Conservation (phyloP, 2,329 filamentous ascomycete genomes). For the Cladosporium sphaerospermum region DNA sequence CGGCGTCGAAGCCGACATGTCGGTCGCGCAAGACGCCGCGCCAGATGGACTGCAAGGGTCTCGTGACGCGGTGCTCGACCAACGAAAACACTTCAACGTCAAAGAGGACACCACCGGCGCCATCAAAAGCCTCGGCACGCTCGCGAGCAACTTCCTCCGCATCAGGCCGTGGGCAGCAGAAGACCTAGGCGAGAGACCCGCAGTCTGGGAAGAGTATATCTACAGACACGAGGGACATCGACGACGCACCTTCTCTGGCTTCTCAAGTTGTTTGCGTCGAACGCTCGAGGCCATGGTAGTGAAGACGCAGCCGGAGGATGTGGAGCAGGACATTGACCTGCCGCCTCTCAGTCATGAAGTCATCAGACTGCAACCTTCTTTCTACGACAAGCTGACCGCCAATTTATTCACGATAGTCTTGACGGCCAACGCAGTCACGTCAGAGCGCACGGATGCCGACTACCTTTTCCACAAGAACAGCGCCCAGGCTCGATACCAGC, state of each 20-base stretch:
- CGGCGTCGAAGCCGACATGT: conserved; percentile 43
- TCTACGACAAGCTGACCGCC: conserved; percentile 74
- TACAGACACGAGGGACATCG: conserved; percentile 44
- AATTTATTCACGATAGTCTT: conserved; percentile 83
- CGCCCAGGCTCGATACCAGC: conserved; percentile 55
- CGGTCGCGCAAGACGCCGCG: not conserved
- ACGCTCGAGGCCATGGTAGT: conserved; percentile 76
- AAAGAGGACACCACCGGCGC: conserved; percentile 37
- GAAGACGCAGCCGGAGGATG: conserved; percentile 68
- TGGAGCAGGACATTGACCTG: conserved; percentile 57
- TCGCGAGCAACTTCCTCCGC: conserved; percentile 63
- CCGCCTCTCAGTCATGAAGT: conserved; percentile 67
- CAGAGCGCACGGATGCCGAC: conserved; percentile 73
- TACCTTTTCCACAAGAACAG: conserved; percentile 84
- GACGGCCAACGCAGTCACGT: conserved; percentile 80
- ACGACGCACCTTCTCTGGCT: conserved; percentile 50
- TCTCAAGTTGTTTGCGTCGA: conserved; percentile 54
- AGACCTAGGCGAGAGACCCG: conserved; percentile 50
- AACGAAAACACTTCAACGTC: conserved; percentile 35
- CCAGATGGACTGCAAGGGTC: not conserved
- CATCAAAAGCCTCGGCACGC: conserved; percentile 58
- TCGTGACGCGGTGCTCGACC: conserved; percentile 29
- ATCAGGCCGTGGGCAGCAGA: conserved; percentile 72
- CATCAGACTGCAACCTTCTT: conserved; percentile 71
- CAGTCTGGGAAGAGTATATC: conserved; percentile 69